Conservation (phyloP, 768 basidiomycete genomes). For the Suillus bovinus region DNA sequence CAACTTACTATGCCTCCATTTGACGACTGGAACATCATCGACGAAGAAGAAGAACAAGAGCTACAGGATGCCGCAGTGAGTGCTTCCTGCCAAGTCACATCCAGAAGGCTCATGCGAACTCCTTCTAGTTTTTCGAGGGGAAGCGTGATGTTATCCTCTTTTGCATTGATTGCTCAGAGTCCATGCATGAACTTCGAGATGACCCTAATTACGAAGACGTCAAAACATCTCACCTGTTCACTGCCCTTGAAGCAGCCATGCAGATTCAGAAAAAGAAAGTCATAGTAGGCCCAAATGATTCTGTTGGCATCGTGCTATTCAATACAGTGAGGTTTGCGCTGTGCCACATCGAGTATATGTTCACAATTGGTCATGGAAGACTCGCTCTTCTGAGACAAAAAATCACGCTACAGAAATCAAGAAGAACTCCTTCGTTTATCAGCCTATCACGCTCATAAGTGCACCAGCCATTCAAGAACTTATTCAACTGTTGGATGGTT, state of each 20-base stretch:
- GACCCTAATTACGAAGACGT: conserved; percentile 64
- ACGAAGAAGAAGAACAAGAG: conserved; percentile 84
- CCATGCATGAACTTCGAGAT: conserved; percentile 78
- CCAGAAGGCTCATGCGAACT: not conserved
- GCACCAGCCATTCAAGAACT: conserved; percentile 82
- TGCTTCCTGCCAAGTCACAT: conserved; percentile 4
- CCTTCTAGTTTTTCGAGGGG: conserved; percentile 60
- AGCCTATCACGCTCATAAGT: conserved; percentile 73
- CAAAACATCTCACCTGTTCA: conserved; percentile 74
- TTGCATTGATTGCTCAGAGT: conserved; percentile 90
- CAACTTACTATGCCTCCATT: conserved; percentile 56
- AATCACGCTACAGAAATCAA: conserved; percentile 59
- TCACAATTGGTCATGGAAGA: conserved; percentile 15
- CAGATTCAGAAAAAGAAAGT: conserved; percentile 91
- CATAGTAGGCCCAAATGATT: conserved; percentile 83
- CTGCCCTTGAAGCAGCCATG: conserved; percentile 80
- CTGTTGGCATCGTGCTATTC: conserved; percentile 87
- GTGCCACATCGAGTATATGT: not conserved
- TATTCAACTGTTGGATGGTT: conserved; percentile 77
- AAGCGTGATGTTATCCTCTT: conserved; percentile 90
- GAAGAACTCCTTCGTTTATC: conserved; percentile 68
- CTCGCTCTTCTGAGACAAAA: conserved; percentile 33
- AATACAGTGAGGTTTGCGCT: conserved; percentile 69
- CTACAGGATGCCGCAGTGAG: conserved; percentile 67
- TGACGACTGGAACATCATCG: conserved; percentile 79